Evolutionary conservation across 2,329 filamentous ascomycete species (phyloP), one percentile per base, ranked within the genome.

Genomic region (Fusarium sp.): DNA sequence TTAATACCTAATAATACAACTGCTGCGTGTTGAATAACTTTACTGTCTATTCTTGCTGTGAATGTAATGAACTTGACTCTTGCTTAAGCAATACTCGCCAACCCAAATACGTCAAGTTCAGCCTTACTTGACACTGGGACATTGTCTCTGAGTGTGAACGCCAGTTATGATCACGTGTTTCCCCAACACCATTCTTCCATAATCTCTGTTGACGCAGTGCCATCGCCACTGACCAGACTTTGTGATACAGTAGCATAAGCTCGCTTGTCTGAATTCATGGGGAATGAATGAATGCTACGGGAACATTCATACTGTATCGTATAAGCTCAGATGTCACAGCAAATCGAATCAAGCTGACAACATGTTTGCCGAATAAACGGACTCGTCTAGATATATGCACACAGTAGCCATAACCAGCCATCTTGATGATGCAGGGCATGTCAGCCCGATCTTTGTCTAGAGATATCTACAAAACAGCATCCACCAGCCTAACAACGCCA

Each of bases 1-100:
- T 74, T 81, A 82, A 82, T 82, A 82, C 73, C 75, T 82, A 82
- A 80, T 81, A 81, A 81, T 80, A 78, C 75, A 77, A 77, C 63
- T 78, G 77, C 74, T 79, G 75, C 76, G 74, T 80, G 76, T 77
- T 75, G 70, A 74, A 59, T 53, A 60, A 56, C 47, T 29, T 28
- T 24, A 13, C 24, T 44, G 10, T 23, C 20, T 12, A 12, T 8
- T 15, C 12, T 33, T 15, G 21, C 33, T 21, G 31, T 44, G 23
- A 35, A 21, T 15, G 16, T 9, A 18, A 7, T 26, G 10, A 20
- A 11, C 33, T 26, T 15, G 8, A 13, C 11, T 15, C 2, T 28
- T 12, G 20, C n/a, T 33, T 16, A 16, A 33, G 6, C 8, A 16
- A 16, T 33, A 29, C 12, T 29, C 28, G 4, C 12, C 28, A 12